Evolutionary conservation across 2,329 filamentous ascomycete species (phyloP), one percentile per base, ranked within the genome.

Genomic region (Torrubiellomyces zombiae): DNA sequence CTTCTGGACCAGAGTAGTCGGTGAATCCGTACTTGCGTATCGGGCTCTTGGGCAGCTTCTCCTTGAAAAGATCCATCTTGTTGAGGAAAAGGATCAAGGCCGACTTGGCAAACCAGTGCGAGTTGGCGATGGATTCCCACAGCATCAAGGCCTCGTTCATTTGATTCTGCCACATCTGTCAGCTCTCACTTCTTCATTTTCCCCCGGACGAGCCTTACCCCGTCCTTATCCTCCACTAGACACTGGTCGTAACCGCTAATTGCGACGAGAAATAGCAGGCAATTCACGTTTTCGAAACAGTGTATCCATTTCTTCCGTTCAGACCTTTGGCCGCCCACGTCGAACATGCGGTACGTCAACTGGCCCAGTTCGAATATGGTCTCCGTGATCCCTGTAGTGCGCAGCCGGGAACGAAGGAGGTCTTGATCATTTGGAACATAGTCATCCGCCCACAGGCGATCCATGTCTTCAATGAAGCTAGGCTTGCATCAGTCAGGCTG

Each of bases 291-390:
- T 49, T 93, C 83, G 47, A 93, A 93, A 60, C 85, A 93, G 61
- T 94, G 85, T 42, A 94, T 94, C 85, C 85, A 94, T 71, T 94
- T 94, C 77, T 94, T 94, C 50, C 85, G 75, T 58, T 94, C 85
- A 6, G 82, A 93, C 50, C 85, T 72, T 56, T 93, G 85, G 37
- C 85, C 86, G 66, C 85, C 85, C 22, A 94, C 85, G 45, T 94
- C 85, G 56, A 93, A 93, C 85, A 94, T 93, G 38, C 83, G 74
- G 61, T 93, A 94, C 29, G 83, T 93, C 36, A 94, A 63, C 44
- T 93, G 80, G 38, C 82, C 83, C 38, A 92, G 92, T 50, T 89
- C 89, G 58, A 94, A 93, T 16, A 80, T 89, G 13, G 85, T 94
- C 58, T 93, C 83, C 16, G 83, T 93, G 48, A 94, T 93, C 74